These are phyloP conservation scores for Flaveria ramosissima DNA, from an alignment of 129 eudicot genomes.

Conservation along the genomic window DNA sequence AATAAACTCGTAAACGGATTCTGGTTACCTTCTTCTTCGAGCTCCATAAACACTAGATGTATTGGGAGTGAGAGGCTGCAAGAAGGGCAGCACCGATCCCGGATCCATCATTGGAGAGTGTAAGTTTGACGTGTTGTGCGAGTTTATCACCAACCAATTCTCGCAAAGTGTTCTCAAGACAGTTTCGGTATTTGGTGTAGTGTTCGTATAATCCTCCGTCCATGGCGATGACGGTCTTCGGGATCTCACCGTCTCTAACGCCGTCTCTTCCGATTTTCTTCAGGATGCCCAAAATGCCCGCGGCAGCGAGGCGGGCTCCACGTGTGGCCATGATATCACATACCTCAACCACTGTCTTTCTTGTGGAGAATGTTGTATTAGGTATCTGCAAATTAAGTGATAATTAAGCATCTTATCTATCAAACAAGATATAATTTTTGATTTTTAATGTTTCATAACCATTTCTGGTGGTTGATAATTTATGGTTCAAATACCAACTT, in stretches of 20 bases:
- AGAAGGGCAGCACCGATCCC: constrained; percentile 98
- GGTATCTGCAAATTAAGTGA: constrained; percentile 47
- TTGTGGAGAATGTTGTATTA: constrained; percentile 48
- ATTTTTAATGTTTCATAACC: too few relatives aligned
- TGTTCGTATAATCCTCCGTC: constrained; percentile 92
- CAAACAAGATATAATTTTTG: too few relatives aligned
- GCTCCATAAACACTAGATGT: constrained; percentile 36
- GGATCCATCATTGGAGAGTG: constrained; percentile 80
- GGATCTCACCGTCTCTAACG: constrained; percentile 38
- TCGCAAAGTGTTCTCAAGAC: constrained; percentile 64
- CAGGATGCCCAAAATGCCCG: constrained; percentile 73
- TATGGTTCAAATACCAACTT: too few relatives aligned
- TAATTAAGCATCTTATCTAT: not conserved
- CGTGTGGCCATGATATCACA: constrained; percentile 78
- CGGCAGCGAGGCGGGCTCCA: constrained; percentile 91
- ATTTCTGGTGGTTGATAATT: too few relatives aligned
- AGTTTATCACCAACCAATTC: constrained; percentile 67
- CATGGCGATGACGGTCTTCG: constrained; percentile 79
- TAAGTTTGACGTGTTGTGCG: constrained; percentile 38
- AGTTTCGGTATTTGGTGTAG: constrained; percentile 63
- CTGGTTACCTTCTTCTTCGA: not conserved
- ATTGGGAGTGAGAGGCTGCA: constrained; percentile 81
- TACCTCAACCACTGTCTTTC: constrained; percentile 63
- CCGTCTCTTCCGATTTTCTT: constrained; percentile 76
- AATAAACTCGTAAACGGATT: not conserved